Percentiles rank a stretch among this genome's conserved stretches.
Conservation (phyloP, 306 rosid species). For the Cicer cuneatum region DNA sequence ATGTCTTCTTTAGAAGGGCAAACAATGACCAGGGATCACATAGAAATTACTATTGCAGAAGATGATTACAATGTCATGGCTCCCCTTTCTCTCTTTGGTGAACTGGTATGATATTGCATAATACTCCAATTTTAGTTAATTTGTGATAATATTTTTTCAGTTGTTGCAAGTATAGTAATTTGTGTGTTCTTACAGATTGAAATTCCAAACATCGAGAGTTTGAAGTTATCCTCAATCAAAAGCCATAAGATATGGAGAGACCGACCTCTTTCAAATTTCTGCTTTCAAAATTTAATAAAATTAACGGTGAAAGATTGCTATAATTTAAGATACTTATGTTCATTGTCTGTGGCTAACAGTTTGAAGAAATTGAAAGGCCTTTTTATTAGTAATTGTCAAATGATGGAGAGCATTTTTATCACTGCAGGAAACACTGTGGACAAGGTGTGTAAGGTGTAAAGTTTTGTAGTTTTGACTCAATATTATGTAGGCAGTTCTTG, state of each 20-base stretch:
- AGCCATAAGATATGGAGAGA: conserved; percentile 20
- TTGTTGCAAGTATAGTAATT: conserved; percentile 1
- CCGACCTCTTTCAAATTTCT: not conserved
- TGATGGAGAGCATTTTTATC: conserved; percentile 36
- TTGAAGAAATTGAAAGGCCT: conserved; percentile 37
- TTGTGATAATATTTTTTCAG: not conserved
- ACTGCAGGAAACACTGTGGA: not conserved
- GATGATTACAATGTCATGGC: not conserved
- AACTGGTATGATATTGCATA: conserved; percentile 28
- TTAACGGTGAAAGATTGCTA: conserved; percentile 4
- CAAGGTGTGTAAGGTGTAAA: not conserved
- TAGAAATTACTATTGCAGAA: not conserved
- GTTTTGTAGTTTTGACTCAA: not conserved
- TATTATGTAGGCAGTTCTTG: not conserved
- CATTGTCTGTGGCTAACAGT: conserved; percentile 27
- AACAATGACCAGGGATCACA: not conserved
- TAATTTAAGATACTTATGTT: conserved; percentile 26
- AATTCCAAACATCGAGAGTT: conserved; percentile 38
- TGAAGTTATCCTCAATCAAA: conserved; percentile 38
- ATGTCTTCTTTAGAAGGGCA: not conserved
- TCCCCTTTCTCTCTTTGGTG: conserved; percentile 17
- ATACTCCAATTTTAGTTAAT: not conserved
- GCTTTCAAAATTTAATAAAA: conserved; percentile 32
- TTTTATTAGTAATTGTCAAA: not conserved
- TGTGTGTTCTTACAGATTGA: conserved; percentile 20